Base-by-base conservation (phyloP, 116 monocot species). In the Cymodocea nodosa region DNA sequence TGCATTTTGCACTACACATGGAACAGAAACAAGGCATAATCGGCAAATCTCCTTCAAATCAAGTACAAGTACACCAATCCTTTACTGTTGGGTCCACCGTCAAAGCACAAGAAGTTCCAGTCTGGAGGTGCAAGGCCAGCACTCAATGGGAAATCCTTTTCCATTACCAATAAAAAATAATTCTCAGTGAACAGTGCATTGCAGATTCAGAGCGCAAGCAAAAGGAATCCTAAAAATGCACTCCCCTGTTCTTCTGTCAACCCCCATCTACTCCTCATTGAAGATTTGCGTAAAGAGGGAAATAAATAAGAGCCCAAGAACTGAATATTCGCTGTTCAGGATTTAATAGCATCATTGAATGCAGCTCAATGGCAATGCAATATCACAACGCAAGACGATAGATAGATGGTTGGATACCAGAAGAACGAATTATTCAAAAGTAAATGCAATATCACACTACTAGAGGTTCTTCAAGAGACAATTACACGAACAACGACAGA, bases 281-380 rank as follows among this genome's bases (percentile, higher is more conserved):
- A 62, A 36, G 35, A 18, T 62, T 14, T 62, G 62, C 37, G 15
- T 35, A 61, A 61, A 35, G 16, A 18, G 1, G 58, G 58, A 58
- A 25, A 58, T 58, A 58, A 58, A 58, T 58, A 23, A 58, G 25
- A 12, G 25, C 58, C 6, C 35, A 62, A 17, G 35, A 36, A 17
- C 62, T 62, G 62, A 62, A 36, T 62, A 62, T 62, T 62, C 62
- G 36, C 62, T 62, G 62, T 62, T 62, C 62, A 39, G 36, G 19
- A 36, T 17, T 62, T 62, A 62, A 62, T 36, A 17, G 62, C 36
- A 62, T 37, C 36, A 62, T 62, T 62, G 18, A 62, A 62, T 62
- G 34, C 37, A 39, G 24, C 35, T 61, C 30, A 61, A 62, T 36
- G 39, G 36, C 58, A 58, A 22, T 15, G 15, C 24, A 56, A 56